Base-by-base conservation (phyloP, 2,329 filamentous ascomycete species). In the Paraconiothyrium sp. region DNA sequence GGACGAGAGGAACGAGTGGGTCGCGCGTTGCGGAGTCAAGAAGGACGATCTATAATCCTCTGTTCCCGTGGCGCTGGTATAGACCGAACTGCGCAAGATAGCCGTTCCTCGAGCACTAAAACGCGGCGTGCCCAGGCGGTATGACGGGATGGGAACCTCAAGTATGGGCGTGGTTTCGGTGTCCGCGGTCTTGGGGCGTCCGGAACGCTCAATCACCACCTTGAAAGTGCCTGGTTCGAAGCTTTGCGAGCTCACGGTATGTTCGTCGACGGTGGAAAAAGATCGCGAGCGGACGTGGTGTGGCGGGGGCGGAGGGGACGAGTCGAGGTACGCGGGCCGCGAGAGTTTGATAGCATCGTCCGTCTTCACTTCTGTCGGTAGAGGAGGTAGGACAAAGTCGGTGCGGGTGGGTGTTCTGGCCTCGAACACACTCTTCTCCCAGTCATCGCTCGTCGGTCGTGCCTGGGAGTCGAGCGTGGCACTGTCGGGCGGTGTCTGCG, bases 111-210 rank as follows among this genome's bases (percentile, higher is more conserved):
- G 86, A 57, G 87, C 81, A 65, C 90, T 94, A 78, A 97, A 97
- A 61, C 89, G 88, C 20, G 93, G 92, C 1, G 90, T 91, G 13
- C 93, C 94, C 60, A 97, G 83, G 67, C 90, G 89, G 84, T 94
- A 96, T 59, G 92, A 90, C 39, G 94, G 93, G 54, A 97, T 97
- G 24, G 89, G 84, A 47, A 94, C 86, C 68, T 93, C 87, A 54
- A 96, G 82, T 39, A 88, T 80, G 13, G 87, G 88, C 43, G 83
- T 75, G n/a, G 79, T 78, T 44, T 76, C 73, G 20, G 78, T 86
- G 72, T 90, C 88, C 64, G 87, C 84, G 5, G 88, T 90, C 73
- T 85, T 90, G 30, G 89, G 86, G 56, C 87, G 85, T 34, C 87
- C 86, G 10, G 91, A 87, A 64, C 92, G 86, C 55, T 93, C 90